Percentiles rank a stretch among this genome's conserved stretches.
Conservation (phyloP, 2,329 filamentous ascomycete species). For the Diaporthe australafricana region DNA sequence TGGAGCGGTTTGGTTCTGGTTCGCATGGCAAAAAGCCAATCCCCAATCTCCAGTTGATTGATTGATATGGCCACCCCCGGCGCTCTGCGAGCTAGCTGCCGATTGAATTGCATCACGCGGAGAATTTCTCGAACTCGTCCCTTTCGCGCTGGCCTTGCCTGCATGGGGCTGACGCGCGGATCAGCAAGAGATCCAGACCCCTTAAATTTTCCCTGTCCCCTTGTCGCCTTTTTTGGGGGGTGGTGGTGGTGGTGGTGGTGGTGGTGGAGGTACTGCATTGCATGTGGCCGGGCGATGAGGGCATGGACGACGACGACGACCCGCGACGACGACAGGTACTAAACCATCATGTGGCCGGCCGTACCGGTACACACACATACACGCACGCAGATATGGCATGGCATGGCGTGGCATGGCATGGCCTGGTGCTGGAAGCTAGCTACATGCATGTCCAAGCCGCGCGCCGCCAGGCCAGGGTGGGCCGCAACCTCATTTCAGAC, state of each 20-base stretch:
- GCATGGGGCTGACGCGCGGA: constrained; percentile 37
- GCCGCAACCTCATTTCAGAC: constrained; percentile 29
- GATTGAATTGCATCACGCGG: constrained; percentile 26
- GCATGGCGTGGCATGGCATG: no score
- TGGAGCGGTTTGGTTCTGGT: neutral
- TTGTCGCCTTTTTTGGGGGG: neutral
- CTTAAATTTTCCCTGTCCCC: constrained; percentile 34
- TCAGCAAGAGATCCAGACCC: constrained; percentile 35
- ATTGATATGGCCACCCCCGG: constrained; percentile 20
- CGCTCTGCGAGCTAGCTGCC: constrained; percentile 8
- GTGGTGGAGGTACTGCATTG: neutral
- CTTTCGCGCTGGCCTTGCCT: constrained; percentile 26
- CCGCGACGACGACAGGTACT: no score
- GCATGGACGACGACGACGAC: neutral
- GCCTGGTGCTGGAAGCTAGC: neutral
- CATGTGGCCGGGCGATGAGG: neutral
- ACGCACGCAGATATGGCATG: no score
- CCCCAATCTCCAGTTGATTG: constrained; percentile 14
- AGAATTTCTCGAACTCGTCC: constrained; percentile 27
- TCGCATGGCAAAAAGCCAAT: constrained; percentile 2
- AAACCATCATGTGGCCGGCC: neutral
- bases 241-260: no score
- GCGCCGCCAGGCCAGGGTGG: constrained; percentile 19
- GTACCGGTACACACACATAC: neutral
- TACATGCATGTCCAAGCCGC: constrained; percentile 26